Base-by-base conservation (phyloP, 805 yeast species). In the Myxozyma mucilagina region DNA sequence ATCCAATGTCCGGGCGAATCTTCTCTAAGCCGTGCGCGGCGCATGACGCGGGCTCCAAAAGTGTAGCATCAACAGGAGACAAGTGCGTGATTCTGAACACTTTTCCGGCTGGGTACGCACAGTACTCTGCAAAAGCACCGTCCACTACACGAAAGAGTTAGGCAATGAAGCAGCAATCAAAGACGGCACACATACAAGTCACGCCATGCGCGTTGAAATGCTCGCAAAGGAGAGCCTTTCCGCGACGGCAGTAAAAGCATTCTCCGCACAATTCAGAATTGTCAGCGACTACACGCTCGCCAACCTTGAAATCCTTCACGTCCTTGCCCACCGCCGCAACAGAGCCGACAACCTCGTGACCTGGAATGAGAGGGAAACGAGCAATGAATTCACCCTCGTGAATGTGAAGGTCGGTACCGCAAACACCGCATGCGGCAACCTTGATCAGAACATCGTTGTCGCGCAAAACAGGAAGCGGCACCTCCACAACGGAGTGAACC, bases 331-430 rank as follows among this genome's bases (percentile, higher is more conserved):
- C 20, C 10, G 66, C 65, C 34, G 64, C 66, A n/a, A 63, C 66
- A 10, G 45, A 34, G 1, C 66, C 66, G n/a, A 57, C 66, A 44
- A 56, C 65, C 47, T 63, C 66, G 44, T 63, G 66, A 11, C 66
- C 66, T 44, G 65, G 64, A 44, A 63, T 56, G 20, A 63, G 56
- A 8, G 66, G 66, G 38, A 63, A 63, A 18, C 47, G 53, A 11
- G 66, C 64, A 51, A 63, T 60, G 48, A 63, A 63, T 32, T 63
- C 66, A 5, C 66, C 66, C 50, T 63, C 66, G 54, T 63, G 66
- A 45, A 63, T 63, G 54, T 63, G 66, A 13, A 63, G 48, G 41
- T 61, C 61, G 16, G 66, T 63, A 7, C 66, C 66, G 47, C 66
- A 63, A 10, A 63, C 66, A 3, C 66, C 66, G 36, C 66, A 63